Conservation (phyloP, 2,329 filamentous ascomycete genomes). For the Chalara sp. region DNA sequence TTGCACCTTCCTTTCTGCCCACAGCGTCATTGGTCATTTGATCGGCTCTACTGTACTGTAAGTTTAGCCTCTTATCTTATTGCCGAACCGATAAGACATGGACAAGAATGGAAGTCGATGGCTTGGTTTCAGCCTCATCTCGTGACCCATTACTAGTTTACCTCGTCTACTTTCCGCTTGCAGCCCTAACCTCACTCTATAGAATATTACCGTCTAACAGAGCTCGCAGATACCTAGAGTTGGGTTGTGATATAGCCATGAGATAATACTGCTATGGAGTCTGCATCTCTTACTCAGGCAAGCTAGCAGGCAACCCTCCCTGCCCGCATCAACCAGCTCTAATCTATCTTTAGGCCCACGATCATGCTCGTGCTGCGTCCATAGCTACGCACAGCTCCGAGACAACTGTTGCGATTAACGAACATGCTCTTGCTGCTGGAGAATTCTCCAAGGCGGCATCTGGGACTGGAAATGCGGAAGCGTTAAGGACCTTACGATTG, state of each 20-base stretch:
- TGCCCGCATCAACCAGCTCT: neutral
- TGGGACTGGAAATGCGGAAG: slow-evolving; percentile 61
- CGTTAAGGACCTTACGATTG: slow-evolving; percentile 73
- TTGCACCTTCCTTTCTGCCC: too few species aligned
- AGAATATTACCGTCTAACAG: slow-evolving; percentile 14
- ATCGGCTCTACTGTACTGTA: too few species aligned
- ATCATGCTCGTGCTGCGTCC: slow-evolving; percentile 80
- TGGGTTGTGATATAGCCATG: too few species aligned
- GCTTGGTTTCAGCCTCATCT: too few species aligned
- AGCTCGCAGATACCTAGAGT: too few species aligned
- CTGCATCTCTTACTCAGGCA: slow-evolving; percentile 61
- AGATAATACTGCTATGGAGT: slow-evolving; percentile 49
- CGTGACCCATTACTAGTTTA: too few species aligned
- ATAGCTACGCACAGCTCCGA: slow-evolving; percentile 62
- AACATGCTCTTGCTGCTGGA: slow-evolving; percentile 81
- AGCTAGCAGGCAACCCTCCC: slow-evolving; percentile 5
- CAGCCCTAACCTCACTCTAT: too few species aligned
- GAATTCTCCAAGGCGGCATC: slow-evolving; percentile 83
- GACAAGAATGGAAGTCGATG: too few species aligned
- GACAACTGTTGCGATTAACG: slow-evolving; percentile 75
- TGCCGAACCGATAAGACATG: too few species aligned
- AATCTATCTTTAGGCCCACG: slow-evolving; percentile 58
- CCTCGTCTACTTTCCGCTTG: too few species aligned
- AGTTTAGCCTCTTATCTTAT: too few species aligned
- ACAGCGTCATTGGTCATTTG: too few species aligned